These are phyloP conservation scores for Linnemannia exigua DNA, from an alignment of 192 early-diverging fungal genomes.

Conservation along the genomic window DNA sequence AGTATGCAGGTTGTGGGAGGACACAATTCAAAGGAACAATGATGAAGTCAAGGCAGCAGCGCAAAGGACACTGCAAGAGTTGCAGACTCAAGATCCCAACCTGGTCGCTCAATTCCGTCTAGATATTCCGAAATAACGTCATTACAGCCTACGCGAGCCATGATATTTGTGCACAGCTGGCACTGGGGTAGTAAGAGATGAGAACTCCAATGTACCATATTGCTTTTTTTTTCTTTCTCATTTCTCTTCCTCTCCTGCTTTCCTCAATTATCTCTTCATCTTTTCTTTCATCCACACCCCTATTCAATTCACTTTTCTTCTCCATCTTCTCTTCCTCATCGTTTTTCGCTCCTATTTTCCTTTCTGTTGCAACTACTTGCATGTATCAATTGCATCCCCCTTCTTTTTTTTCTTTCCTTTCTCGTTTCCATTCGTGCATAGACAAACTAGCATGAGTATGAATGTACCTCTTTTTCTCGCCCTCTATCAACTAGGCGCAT, in stretches of 20 bases:
- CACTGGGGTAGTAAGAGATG: neutral
- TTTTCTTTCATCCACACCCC: neutral
- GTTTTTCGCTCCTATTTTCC: neutral
- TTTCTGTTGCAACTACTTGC: too few species aligned
- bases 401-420: neutral
- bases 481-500: neutral
- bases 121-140: conserved; percentile 24
- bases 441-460: neutral
- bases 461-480: neutral
- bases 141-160: neutral
- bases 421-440: neutral
- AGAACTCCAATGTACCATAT: neutral
- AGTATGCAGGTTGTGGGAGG: conserved; percentile 66
- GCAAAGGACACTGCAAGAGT: conserved; percentile 25
- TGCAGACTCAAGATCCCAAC: conserved; percentile 21
- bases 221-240: neutral
- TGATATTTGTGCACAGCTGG: neutral
- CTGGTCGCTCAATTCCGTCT: conserved; percentile 30
- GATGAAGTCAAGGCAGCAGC: conserved; percentile 63
- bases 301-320: neutral
- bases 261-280: neutral
- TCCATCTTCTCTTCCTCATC: neutral
- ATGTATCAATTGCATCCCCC: too few species aligned
- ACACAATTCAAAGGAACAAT: conserved; percentile 59
- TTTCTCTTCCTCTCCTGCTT: neutral